Conservation (phyloP, 306 rosid species). For the Dalbergia oliveri region DNA sequence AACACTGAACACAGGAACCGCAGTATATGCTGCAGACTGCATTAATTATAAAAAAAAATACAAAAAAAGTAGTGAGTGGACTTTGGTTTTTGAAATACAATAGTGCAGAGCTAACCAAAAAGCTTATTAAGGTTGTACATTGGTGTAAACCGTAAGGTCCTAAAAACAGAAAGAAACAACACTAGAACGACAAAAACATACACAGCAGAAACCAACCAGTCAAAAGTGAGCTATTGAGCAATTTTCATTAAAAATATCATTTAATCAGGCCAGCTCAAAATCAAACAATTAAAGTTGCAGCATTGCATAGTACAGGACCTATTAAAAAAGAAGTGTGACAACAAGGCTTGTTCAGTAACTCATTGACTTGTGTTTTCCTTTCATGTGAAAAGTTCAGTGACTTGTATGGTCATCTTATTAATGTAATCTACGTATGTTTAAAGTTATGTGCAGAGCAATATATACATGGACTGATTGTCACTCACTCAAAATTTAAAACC, state of each 20-base stretch:
- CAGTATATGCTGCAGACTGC: slow-evolving; percentile 79
- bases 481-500: not conserved
- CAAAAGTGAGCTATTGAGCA: slow-evolving; percentile 27
- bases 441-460: not conserved
- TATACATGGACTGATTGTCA: not conserved
- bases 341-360: not conserved
- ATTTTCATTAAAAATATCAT: slow-evolving; percentile 7
- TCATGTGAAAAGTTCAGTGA: not conserved
- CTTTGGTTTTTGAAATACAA: slow-evolving; percentile 4
- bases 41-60: slow-evolving; percentile 7
- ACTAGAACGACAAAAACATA: not conserved
- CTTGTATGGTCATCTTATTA: not conserved
- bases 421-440: not conserved
- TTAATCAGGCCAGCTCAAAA: not conserved
- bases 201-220: not conserved
- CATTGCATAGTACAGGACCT: not conserved
- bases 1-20: slow-evolving; percentile 64
- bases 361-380: not conserved
- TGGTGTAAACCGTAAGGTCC: not conserved
- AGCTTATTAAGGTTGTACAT: not conserved
- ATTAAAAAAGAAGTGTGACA: not conserved
- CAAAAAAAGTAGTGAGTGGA: slow-evolving; percentile 30
- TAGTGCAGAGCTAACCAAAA: not conserved
- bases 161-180: not conserved
- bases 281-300: slow-evolving; percentile 20